Base-by-base conservation (phyloP, 139 green algal genomes). In the Asterochloris erici region DNA sequence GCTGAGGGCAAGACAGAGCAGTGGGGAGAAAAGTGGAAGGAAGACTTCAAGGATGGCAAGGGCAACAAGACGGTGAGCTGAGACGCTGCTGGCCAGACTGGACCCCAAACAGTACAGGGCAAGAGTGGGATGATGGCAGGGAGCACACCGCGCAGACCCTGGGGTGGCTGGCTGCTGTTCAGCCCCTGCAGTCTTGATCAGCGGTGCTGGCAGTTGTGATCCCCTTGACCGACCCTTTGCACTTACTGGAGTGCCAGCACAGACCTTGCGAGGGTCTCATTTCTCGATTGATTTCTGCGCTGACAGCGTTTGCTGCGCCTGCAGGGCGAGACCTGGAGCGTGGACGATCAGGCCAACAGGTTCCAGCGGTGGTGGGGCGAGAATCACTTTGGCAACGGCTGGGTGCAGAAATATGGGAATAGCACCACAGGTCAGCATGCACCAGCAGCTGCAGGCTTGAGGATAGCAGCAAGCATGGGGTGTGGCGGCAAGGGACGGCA, bases 11-110 rank as follows among this genome's bases (percentile, higher is more conserved):
- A 75, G 14, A 79, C 79, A 26, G 87, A 94, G 81, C 87, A 96
- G 86, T 96, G 93, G 93, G 94, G 94, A 24, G 94, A 98, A 83
- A 98, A 98, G 87, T 98, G 94, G 94, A 89, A 89, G 38, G 94
- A 98, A 86, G 74, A 83, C 14, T 98, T 98, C 85, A 90, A 83
- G 15, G 77, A 90, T 16, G 94, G 94, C 27, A 88, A 79, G 12
- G 93, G 94, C 38, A 86, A 68, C 54, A 97, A 98, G 87, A 91
- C 92, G 85, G 83, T 89, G 78, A 9, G 85, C 54, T 79, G 70
- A n/a, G n/a, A 54, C 38, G 38, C 6, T 2, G 38, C 38, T 54
- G 6, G 38, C 38, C 38, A 54, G 38, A 54, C 38, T 54, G 38
- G 6, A 54, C 38, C 38, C 38, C 6, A 54, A 54, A 2, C 38